Evolutionary conservation across 257 asterid species (phyloP), one percentile per base, ranked within the genome.

Genomic region (Nicotiana tabacum): DNA sequence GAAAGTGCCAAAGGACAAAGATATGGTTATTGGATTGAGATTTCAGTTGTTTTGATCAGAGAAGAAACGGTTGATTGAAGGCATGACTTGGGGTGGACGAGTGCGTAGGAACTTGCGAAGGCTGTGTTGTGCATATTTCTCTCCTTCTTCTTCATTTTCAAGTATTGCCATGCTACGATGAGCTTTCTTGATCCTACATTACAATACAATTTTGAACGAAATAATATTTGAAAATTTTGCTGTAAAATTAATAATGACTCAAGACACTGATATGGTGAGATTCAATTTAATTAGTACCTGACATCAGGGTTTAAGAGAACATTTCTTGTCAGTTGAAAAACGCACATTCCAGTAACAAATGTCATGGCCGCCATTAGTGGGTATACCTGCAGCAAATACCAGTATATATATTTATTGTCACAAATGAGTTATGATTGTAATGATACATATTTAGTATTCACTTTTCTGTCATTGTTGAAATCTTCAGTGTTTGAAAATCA

Each of bases 41-140:
- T 46, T 1, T 62, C 33, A 78, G 12, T 57, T 43, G n/a, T n/a
- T n/a, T 4, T 60, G 33, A 67, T 15, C 5, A 80, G 98, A 82
- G 89, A 95, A 95, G 90, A 93, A 93, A 67, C 91, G 93, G 86
- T 95, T 95, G 88, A 95, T 37, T 82, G 96, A 43, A 1, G 98
- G 98, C 98, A 95, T 93, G 83, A 95, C 70, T 85, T 95, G 92
- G 6, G 98, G 97, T 15, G 95, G 97, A 80, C 97, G 94, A 15
- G 91, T 90, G 27, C 98, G 91, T 80, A 93, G 95, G 89, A 90
- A 93, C 84, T 87, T 91, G 21, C 98, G 97, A 81, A 93, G 92
- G 74, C 87, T 82, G 78, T 93, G 97, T 79, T 90, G 84, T 4
- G 92, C 88, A 48, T 95, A 95, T 66, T 83, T 93, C 81, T 92